Evolutionary conservation across 495 filamentous ascomycete species (phyloP).

Genomic region (Penicillium argentinense): DNA sequence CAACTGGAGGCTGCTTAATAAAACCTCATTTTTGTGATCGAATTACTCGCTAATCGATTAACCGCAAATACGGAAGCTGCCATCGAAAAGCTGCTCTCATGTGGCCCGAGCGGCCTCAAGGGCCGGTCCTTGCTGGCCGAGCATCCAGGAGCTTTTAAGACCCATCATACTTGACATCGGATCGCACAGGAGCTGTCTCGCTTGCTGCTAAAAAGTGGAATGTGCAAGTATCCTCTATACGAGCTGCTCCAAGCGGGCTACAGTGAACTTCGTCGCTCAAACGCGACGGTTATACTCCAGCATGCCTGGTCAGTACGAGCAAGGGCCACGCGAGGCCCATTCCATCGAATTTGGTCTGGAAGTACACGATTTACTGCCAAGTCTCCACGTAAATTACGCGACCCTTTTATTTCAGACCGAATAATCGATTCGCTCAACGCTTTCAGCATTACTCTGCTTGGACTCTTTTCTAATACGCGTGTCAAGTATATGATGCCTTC

Average conservation of each 20-base stretch:
- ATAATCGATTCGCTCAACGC: no score
- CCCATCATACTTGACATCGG: conserved; percentile 15
- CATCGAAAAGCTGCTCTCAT: background rate
- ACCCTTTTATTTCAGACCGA: no score
- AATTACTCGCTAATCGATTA: no score
- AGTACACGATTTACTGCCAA: no score
- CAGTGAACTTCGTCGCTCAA: background rate
- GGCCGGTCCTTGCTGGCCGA: conserved; percentile 6
- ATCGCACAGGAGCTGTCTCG: conserved; percentile 5
- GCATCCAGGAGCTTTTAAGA: conserved; percentile 19
- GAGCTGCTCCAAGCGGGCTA: background rate
- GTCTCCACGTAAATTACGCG: no score
- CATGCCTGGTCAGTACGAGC: background rate
- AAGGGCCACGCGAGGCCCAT: background rate
- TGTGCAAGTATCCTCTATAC: background rate
- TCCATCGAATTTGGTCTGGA: no score
- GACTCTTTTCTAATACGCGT: no score
- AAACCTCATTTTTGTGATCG: no score
- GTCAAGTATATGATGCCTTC: no score
- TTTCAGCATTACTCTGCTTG: no score
- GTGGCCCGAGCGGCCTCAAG: conserved; percentile 15
- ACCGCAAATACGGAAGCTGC: no score
- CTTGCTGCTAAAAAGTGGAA: background rate
- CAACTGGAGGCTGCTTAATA: background rate
- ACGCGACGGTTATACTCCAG: background rate